Evolutionary conservation across 768 basidiomycete species (phyloP), one percentile per base, ranked within the genome.

Genomic region (Imleria badia): DNA sequence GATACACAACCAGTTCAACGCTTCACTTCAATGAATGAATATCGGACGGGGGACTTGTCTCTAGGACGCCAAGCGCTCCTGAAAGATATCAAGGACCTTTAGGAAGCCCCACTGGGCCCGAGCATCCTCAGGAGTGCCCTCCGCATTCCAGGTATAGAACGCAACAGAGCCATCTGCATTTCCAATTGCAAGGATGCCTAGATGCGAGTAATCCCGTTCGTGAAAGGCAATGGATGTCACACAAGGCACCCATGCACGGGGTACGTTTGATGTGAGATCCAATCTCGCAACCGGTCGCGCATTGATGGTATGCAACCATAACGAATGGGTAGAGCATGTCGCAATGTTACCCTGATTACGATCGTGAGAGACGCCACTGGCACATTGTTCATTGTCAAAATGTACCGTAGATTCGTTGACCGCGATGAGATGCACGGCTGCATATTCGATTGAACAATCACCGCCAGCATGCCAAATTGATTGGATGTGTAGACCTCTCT

Each of bases 351-450:
- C 94, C 93, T 95, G 58, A 3, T 52, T 15, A 39, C 8, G 45
- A 31, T 33, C 23, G 23, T 66, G 22, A 62, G 54, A 47, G 39
- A 7, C 29, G 13, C 23, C 0, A 13, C n/a, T n/a, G n/a, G n/a
- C n/a, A 31, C 5, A 15, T 19, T 15, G 4, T 9, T 15, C 15
- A 31, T 1, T 9, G 3, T 35, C 15, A 19, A 17, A 26, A 75
- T 87, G 61, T 64, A 95, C 93, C 45, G 89, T 92, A 68, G 89
- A 87, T 66, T 95, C 92, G 64, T 94, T 90, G 61, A 97, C 82
- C 11, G 89, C 78, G 20, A 86, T 86, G 1, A 88, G 76, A 62
- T 82, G 81, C 14, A 96, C 83, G 55, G n/a, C n/a, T n/a, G n/a
- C n/a, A n/a, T n/a, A n/a, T n/a, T n/a, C n/a, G n/a, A n/a, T n/a